Conservation (phyloP, 139 green algal genomes). For the Picochlorum sp. region DNA sequence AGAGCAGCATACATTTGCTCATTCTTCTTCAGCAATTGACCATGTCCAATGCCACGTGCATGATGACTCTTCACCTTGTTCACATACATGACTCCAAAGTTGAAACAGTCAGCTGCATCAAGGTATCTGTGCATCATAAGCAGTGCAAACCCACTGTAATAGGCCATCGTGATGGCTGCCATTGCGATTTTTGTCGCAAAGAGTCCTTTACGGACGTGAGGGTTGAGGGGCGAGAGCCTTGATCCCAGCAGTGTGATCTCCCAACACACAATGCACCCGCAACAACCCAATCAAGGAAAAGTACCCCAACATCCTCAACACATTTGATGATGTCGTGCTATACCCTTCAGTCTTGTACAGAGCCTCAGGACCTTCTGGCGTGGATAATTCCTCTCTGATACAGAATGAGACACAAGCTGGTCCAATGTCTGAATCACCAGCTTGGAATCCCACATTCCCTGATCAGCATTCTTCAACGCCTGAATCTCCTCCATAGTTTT, state of each 20-base stretch:
- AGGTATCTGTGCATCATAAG: constrained; percentile 82
- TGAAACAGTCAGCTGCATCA: constrained; percentile 81
- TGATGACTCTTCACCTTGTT: constrained; percentile 56
- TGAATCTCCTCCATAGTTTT: constrained; percentile 66
- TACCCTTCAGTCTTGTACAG: constrained; percentile 74
- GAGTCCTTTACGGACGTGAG: constrained; percentile 53
- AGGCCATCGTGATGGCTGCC: constrained; percentile 85
- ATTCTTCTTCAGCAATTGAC: constrained; percentile 95
- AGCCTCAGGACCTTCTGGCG: constrained; percentile 18
- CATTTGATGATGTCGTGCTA: constrained; percentile 70
- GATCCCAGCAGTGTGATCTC: constrained; percentile 78
- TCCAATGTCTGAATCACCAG: constrained; percentile 18
- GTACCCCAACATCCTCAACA: constrained; percentile 93
- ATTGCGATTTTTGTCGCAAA: constrained; percentile 68
- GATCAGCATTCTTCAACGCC: not conserved
- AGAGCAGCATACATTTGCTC: constrained; percentile 96
- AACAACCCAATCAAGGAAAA: constrained; percentile 85
- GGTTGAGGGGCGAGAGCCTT: constrained; percentile 41
- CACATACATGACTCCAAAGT: constrained; percentile 80
- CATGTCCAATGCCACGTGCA: constrained; percentile 48
- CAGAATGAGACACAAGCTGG: constrained; percentile 19
- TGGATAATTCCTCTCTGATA: constrained; percentile 23
- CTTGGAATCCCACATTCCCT: constrained; percentile 22
- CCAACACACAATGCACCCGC: constrained; percentile 83
- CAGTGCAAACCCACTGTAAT: constrained; percentile 91